phyloP scores from a whole-genome alignment of 148 eudicot species.

The Camellia japonica region DNA sequence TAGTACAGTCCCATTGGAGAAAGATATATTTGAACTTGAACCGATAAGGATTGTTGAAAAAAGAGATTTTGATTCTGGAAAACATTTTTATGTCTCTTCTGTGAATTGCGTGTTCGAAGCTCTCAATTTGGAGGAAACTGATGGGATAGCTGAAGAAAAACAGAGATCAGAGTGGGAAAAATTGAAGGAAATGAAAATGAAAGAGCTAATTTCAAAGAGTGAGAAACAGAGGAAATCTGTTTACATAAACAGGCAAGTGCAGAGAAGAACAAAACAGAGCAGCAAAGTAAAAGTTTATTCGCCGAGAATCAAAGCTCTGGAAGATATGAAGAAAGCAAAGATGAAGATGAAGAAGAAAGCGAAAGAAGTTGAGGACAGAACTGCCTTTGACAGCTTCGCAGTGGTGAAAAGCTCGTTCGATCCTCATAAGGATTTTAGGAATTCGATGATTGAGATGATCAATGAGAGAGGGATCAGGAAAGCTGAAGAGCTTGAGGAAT shows the following conservation, averaged over 20 bases:
- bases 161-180: constrained; percentile 24
- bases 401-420: constrained; percentile 59
- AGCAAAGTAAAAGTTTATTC: constrained; percentile 42
- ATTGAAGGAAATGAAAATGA: constrained; percentile 37
- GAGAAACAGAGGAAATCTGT: constrained; percentile 49
- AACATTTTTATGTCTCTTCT: too few species aligned
- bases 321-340: constrained; percentile 54
- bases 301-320: constrained; percentile 59
- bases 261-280: constrained; percentile 19
- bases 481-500: constrained; percentile 70
- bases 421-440: constrained; percentile 65
- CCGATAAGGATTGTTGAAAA: constrained; percentile 5
- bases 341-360: constrained; percentile 34
- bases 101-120: constrained; percentile 16
- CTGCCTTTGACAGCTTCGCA: constrained; percentile 58
- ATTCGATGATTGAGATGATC: constrained; percentile 92
- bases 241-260: constrained; percentile 28
- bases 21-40: constrained; percentile 21
- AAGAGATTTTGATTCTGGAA: not conserved
- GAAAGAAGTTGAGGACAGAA: constrained; percentile 19
- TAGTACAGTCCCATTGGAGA: constrained; percentile 19
- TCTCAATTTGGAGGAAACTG: constrained; percentile 8
- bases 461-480: constrained; percentile 43
- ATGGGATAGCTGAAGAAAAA: constrained; percentile 13
- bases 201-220: constrained; percentile 33